These are phyloP conservation scores for Leccinum subtestaceum DNA, from an alignment of 768 basidiomycete genomes.

Conservation along the genomic window DNA sequence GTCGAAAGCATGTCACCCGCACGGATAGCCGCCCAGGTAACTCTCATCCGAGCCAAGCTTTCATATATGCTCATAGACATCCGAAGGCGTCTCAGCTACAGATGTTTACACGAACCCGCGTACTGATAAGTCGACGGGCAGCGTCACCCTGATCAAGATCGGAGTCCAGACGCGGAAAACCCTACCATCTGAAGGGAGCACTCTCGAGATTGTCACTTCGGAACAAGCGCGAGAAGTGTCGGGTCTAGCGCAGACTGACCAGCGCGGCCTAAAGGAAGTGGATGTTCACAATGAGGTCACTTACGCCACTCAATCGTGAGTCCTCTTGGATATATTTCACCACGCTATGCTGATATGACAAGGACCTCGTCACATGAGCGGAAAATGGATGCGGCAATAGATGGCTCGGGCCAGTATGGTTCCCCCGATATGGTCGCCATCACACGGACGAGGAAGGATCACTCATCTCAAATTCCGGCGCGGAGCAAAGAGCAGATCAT, in stretches of 20 bases:
- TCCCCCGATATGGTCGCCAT: not conserved
- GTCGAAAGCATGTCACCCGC: not conserved
- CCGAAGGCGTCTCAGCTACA: not conserved
- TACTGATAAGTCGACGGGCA: not conserved
- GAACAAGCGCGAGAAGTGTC: not conserved
- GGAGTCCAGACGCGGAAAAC: not conserved
- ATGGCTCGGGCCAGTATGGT: not conserved
- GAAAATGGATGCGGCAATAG: not conserved
- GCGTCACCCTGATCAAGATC: not conserved
- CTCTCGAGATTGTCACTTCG: not conserved
- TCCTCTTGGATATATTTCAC: not conserved
- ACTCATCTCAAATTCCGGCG: not conserved
- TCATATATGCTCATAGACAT: not conserved
- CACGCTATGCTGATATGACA: not conserved
- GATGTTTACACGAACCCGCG: not conserved
- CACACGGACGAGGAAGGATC: not conserved
- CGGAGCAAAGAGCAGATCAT: not conserved
- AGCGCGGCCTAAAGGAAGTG: not conserved
- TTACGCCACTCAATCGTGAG: slow-evolving; percentile 1
- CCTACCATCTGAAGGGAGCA: not conserved
- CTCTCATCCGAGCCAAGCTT: not conserved
- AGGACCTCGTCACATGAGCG: not conserved
- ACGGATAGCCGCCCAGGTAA: slow-evolving; percentile 1
- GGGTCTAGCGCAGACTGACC: not conserved
- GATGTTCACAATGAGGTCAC: not conserved